Conservation (phyloP, 352 stramenopile genomes). For the Aphanomyces astaci region DNA sequence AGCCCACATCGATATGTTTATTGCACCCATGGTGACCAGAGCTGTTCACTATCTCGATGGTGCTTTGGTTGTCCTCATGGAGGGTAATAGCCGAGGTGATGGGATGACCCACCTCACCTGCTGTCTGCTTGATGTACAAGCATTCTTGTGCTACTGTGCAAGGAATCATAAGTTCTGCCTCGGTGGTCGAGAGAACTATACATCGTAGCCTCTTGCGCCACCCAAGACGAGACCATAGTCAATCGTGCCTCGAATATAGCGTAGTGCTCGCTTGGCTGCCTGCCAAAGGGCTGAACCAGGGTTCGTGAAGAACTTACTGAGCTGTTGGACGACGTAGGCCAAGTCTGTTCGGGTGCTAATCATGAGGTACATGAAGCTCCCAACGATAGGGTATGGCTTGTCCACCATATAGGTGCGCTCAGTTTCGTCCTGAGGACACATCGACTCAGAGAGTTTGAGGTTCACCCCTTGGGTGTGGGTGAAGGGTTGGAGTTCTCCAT, state of each 20-base stretch:
- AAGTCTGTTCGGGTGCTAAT: conserved; percentile 11
- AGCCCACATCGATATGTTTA: conserved; percentile 35
- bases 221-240: conserved; percentile 20
- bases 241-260: conserved; percentile 22
- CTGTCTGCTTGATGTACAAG: conserved; percentile 13
- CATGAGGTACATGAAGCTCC: conserved; percentile 26
- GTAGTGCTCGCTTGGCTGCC: conserved; percentile 20
- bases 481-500: not conserved
- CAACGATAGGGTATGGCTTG: conserved; percentile 3
- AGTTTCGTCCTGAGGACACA: not conserved
- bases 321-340: conserved; percentile 19
- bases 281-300: conserved; percentile 23
- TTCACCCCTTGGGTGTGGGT: not conserved
- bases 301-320: conserved; percentile 25
- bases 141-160: conserved; percentile 22
- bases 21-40: conserved; percentile 27
- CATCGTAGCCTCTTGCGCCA: conserved; percentile 24
- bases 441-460: not conserved
- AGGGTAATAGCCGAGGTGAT: conserved; percentile 19
- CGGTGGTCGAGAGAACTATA: conserved; percentile 26
- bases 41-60: conserved; percentile 31
- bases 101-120: conserved; percentile 8
- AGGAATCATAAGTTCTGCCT: conserved; percentile 12
- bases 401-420: not conserved
- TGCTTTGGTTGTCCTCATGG: conserved; percentile 34